A percentile compares a stretch with the other conserved stretches of the same genome.
Conservation (phyloP, 2,329 filamentous ascomycete species). For the Boeremia lycopersici region DNA sequence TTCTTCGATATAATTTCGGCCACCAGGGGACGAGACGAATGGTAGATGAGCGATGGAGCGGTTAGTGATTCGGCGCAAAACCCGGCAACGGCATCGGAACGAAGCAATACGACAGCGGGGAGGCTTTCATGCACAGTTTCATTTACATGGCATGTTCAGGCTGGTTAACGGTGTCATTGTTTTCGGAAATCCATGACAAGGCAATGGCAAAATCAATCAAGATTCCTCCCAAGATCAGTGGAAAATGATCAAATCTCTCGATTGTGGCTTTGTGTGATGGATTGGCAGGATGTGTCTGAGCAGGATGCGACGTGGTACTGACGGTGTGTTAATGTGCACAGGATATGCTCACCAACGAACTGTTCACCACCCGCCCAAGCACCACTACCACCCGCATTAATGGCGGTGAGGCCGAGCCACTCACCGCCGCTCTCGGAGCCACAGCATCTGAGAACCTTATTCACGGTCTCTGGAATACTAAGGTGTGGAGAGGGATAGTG, state of each 20-base stretch:
- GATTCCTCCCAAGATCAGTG: conserved; percentile 48
- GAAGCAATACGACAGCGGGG: conserved; percentile 35
- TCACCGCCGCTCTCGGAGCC: too few species aligned
- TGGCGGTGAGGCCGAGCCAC: too few species aligned
- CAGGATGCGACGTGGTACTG: neutral
- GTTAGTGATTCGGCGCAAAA: conserved; percentile 38
- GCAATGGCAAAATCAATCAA: conserved; percentile 47
- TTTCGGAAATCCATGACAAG: conserved; percentile 45
- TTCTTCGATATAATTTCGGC: conserved; percentile 82
- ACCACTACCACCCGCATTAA: neutral
- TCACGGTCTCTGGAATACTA: too few species aligned
- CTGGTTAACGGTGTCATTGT: conserved; percentile 48
- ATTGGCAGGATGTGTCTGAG: neutral
- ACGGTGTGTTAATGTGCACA: neutral
- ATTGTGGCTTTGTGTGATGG: conserved; percentile 15
- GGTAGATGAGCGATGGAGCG: conserved; percentile 34
- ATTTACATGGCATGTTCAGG: conserved; percentile 46
- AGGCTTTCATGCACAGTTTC: conserved; percentile 41
- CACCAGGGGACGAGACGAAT: conserved; percentile 35
- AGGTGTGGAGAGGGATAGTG: too few species aligned
- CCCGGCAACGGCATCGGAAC: conserved; percentile 34
- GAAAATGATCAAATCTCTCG: conserved; percentile 40
- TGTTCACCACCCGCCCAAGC: neutral
- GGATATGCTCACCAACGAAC: neutral
- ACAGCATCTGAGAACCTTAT: too few species aligned